Evolutionary conservation across 2,329 filamentous ascomycete species (phyloP).

Genomic region (Alternaria sp.): DNA sequence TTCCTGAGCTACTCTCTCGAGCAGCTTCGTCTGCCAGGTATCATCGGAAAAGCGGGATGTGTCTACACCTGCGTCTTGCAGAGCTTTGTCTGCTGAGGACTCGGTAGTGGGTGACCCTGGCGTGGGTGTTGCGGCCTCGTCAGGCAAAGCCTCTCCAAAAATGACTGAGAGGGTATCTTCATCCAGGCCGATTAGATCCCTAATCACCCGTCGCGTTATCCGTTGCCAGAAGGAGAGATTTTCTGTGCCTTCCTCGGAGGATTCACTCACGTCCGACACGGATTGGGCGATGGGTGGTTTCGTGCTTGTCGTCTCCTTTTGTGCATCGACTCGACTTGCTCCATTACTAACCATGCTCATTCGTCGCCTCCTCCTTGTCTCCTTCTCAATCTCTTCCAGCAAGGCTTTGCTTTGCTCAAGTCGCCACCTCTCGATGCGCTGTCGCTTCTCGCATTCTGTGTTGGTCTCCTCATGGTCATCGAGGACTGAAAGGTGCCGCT

Average conservation of each 20-base stretch:
- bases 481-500: slow-evolving; percentile 64
- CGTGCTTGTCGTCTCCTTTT: slow-evolving; percentile 20
- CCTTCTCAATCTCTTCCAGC: slow-evolving; percentile 86
- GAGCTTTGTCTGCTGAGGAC: slow-evolving; percentile 28
- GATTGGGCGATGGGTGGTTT: slow-evolving; percentile 27
- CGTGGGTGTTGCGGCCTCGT: slow-evolving; percentile 43
- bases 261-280: slow-evolving; percentile 43
- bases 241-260: slow-evolving; percentile 56
- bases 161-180: slow-evolving; percentile 84
- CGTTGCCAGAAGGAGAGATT: slow-evolving; percentile 78
- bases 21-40: slow-evolving; percentile 76
- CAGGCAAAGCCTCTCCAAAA: slow-evolving; percentile 78
- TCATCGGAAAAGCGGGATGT: slow-evolving; percentile 48
- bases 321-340: slow-evolving; percentile 41
- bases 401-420: slow-evolving; percentile 87
- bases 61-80: slow-evolving; percentile 36
- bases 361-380: slow-evolving; percentile 74
- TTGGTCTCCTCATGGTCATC: slow-evolving; percentile 62
- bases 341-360: slow-evolving; percentile 65
- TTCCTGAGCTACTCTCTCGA: slow-evolving; percentile 86
- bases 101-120: slow-evolving; percentile 33
- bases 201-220: slow-evolving; percentile 85
- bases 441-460: slow-evolving; percentile 74
- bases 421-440: slow-evolving; percentile 90
- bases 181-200: slow-evolving; percentile 89